Base-by-base conservation (phyloP, 495 filamentous ascomycete genomes). In the Tuber calosporum region DNA sequence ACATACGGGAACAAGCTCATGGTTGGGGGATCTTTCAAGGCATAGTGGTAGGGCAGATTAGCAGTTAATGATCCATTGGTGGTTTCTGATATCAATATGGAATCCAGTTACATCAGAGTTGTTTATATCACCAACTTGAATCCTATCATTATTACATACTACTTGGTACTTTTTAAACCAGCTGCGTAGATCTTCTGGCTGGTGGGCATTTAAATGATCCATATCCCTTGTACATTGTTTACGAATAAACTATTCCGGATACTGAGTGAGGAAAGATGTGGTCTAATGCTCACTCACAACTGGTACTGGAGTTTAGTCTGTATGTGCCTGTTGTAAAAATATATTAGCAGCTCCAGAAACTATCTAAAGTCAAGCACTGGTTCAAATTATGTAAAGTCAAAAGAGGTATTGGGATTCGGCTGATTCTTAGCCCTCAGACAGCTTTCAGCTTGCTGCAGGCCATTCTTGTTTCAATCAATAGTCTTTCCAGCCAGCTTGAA, bases 51-150 rank as follows among this genome's bases (percentile, higher is more conserved):
- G 42, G 34, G 30, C 11, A 43, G 19, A 40, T 15, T 79, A 67
- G 9, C 34, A 58, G 2, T 76, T 81, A 38, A 81, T 74, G 67
- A 81, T 72, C 76, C 69, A 81, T 66, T 81, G 76, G 69, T 79
- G 62, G 53, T 70, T 62, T 5, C 70, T 70, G 38, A 79, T 76
- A 45, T 79, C 79, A 74, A 81, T 79, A n/a, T 68, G 42, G 75
- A 82, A 81, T 2, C 80, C 77, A 26, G 72, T 77, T 68, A 81
- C 77, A 72, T 82, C 80, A 69, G 79, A 73, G 39, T 78, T 82
- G 41, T 74, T 81, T 7, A 74, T 75, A 72, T 81, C 74, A 26
- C 68, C 30, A n/a, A 40, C 38, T 38, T 62, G 3, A 67, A 82
- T 77, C 1, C 71, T 70, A 68, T 72, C 69, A 34, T 74, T 6